Evolutionary conservation across 495 filamentous ascomycete genomes (phyloP).

Genomic region (Lasiosphaeria miniovina): DNA sequence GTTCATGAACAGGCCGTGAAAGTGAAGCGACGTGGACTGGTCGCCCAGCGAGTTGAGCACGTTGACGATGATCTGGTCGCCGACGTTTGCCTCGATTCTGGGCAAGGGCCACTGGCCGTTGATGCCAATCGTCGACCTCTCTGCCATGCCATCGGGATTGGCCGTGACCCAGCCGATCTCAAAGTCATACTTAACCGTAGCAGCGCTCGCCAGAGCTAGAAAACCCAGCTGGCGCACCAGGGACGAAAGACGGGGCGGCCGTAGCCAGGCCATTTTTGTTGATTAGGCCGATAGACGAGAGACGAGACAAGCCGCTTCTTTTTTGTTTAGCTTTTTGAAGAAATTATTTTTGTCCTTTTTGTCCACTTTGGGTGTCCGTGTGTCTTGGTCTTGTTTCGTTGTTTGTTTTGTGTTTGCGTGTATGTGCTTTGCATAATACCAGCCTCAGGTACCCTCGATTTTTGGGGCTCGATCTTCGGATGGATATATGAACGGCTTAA

Average conservation of each 20-base stretch:
- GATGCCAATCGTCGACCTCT: conserved; percentile 63
- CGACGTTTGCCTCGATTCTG: conserved; percentile 62
- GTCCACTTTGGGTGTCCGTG: no score
- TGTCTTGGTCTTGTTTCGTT: no score
- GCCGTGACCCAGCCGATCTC: conserved; percentile 76
- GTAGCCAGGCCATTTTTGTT: conserved; percentile 5
- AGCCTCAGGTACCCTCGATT: no score
- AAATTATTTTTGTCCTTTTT: no score
- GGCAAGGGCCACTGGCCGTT: conserved; percentile 79
- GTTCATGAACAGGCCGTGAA: conserved; percentile 73
- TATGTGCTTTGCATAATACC: no score
- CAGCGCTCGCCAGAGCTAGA: conserved; percentile 33
- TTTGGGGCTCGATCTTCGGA: no score
- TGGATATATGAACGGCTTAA: no score
- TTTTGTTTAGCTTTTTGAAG: no score
- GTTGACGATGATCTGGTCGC: conserved; percentile 69
- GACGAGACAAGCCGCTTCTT: no score
- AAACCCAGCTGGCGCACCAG: conserved; percentile 16
- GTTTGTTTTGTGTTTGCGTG: no score
- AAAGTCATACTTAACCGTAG: conserved; percentile 72
- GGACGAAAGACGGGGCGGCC: not conserved
- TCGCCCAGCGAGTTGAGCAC: conserved; percentile 71
- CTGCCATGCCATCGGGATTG: conserved; percentile 71
- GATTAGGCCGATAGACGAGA: no score
- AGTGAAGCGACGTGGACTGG: conserved; percentile 68